Base-by-base conservation (phyloP, 1,139 yeast genomes). In the Sugiyamaella grinbergsii region DNA sequence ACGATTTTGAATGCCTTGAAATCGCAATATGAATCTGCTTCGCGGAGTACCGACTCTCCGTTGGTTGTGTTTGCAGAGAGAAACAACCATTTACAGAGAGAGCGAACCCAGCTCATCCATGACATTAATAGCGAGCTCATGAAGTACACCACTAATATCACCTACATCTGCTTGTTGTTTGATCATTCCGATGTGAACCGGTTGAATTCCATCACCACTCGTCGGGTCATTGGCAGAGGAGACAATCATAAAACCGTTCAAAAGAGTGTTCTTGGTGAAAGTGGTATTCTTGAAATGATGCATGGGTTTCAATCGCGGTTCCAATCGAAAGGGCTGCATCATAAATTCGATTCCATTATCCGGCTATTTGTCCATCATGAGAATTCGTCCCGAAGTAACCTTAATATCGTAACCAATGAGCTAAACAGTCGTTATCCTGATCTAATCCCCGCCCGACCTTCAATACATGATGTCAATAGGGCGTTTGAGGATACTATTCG, bases 211-310 rank as follows among this genome's bases (percentile, higher is more conserved):
- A 57, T 82, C 0, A 85, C 95, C 0, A 66, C 68, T 15, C 62
- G 71, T 0, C 73, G 95, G 55, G 81, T 88, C 0, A 53, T 76
- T 10, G 64, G 63, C 0, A 73, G 96, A 63, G 95, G 95, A 1
- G 90, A 86, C 62, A 83, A 85, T 58, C 96, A 89, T 64, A 95
- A 88, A 66, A 79, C 90, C 0, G 84, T 89, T 38, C 83, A 84
- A 57, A 75, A 74, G 2, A 66, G 62, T 0, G 61, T 72, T 0
- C 77, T 80, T 50, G 78, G 79, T 1, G 65, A 68, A 3, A 67
- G 67, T 6, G 70, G 75, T 36, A 82, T 83, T 0, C 66, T 72
- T 16, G 76, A 72, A n/a, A 80, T 88, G 15, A 80, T 87, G 85
- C 70, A 72, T 42, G 89, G 89, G 0, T 88, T 88, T 57, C 72